Base-by-base conservation (phyloP, 371 early-diverging fungal species). In the Capillidium rhysosporum region DNA sequence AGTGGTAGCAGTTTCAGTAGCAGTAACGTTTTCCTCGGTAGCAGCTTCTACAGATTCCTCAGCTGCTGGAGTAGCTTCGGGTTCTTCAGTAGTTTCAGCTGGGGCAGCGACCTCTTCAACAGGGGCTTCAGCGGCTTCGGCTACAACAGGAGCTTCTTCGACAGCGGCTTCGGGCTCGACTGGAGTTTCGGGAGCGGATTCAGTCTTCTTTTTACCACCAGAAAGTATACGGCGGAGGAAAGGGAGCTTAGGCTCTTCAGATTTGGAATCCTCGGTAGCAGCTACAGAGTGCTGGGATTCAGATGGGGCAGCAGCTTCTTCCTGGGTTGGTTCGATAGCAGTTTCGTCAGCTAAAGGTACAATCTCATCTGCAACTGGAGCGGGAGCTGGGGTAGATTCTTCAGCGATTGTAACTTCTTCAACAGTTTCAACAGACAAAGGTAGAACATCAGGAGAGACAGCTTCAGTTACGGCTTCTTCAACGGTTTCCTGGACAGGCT, bases 1-100 rank as follows among this genome's bases (percentile, higher is more conserved):
- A 26, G 53, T 18, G 49, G 29, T n/a, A 12, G 20, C 39, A 18
- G 47, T 47, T 56, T 56, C 56, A n/a, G n/a, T n/a, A n/a, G n/a
- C n/a, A n/a, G n/a, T n/a, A n/a, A n/a, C n/a, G n/a, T n/a, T n/a
- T n/a, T n/a, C n/a, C n/a, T n/a, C n/a, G 14, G 26, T 45, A 16
- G 8, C 40, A 18, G 40, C 49, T 16, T 18, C 49, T 8, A 40
- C 40, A 31, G 49, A 29, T 5, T 12, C 56, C 3, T 20, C 24
- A 4, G 9, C 48, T 18, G 20, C 55, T n/a, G n/a, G n/a, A n/a
- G n/a, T n/a, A n/a, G n/a, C n/a, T n/a, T n/a, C n/a, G n/a, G n/a
- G n/a, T n/a, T n/a, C n/a, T 3, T 25, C n/a, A 9, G 43, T 12
- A 14, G 47, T 49, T 8, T n/a, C n/a, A 23, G 14, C 25, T 2